Evolutionary conservation across 805 yeast genomes (phyloP), one percentile per base, ranked within the genome.

Genomic region (Yamadazyma laniorum): DNA sequence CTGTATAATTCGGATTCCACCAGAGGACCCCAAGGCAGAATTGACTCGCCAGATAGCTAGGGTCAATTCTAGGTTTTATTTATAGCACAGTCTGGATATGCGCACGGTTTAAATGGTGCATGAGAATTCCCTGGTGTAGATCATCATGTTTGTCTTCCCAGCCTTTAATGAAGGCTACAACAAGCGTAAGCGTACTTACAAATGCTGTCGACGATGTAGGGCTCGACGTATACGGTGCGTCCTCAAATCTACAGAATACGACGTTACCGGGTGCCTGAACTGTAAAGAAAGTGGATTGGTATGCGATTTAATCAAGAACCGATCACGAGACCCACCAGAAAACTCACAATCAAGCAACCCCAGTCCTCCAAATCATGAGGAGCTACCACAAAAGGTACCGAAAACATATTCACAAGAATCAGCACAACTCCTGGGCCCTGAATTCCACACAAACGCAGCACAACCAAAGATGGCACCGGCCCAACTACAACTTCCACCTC

Each of bases 111-210:
- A n/a, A n/a, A n/a, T n/a, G n/a, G n/a, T n/a, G n/a, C n/a, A n/a
- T n/a, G n/a, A n/a, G n/a, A n/a, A n/a, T n/a, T n/a, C n/a, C n/a
- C n/a, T n/a, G n/a, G n/a, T n/a, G n/a, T n/a, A n/a, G n/a, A n/a
- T n/a, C n/a, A n/a, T 21, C 6, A 60, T 61, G 68, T 56, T 52
- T 46, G 67, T 60, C 11, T 63, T 63, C 35, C 69, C 69, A 7
- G 69, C 66, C 13, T 59, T 61, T 35, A 55, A 63, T 40, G 43
- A 55, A 29, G 61, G 55, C 45, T 63, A 60, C 45, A 58, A 57
- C 44, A 50, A 63, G 9, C 42, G 69, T 26, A 61, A 62, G 44
- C 43, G 69, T 16, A 53, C 65, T 11, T 63, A 59, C 45, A 53
- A 56, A 32, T 61, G 66, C 46, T 63, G 69, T 39, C 46, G 55